Evolutionary conservation across 2,329 filamentous ascomycete genomes (phyloP).

Genomic region (Colletotrichum tofieldiae): DNA sequence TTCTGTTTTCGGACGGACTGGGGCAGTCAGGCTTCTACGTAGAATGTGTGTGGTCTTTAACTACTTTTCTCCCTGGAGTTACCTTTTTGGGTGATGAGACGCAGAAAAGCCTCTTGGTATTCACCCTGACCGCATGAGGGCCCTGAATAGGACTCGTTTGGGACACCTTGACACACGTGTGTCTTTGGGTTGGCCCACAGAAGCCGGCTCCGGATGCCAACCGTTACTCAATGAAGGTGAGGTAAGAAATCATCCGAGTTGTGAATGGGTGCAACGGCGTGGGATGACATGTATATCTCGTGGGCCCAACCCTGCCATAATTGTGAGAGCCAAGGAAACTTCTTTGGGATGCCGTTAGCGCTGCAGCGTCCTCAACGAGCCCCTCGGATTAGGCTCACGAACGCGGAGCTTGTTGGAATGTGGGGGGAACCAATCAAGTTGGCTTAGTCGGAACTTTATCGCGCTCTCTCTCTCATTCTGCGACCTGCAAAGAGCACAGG

Average conservation of each 20-base stretch:
- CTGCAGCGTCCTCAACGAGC: not conserved
- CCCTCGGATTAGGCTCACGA: conserved; percentile 21
- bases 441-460: not conserved
- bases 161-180: conserved; percentile 16
- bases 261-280: conserved; percentile 3
- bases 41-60: conserved; percentile 22
- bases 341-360: not conserved
- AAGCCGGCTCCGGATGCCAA: conserved; percentile 27
- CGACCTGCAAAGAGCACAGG: not conserved
- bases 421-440: conserved; percentile 23
- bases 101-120: conserved; percentile 22
- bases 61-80: conserved; percentile 36
- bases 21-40: conserved; percentile 19
- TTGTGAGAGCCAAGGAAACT: not conserved
- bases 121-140: conserved; percentile 32
- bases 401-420: conserved; percentile 4
- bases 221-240: not conserved
- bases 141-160: conserved; percentile 14
- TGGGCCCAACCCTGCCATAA: conserved; percentile 5
- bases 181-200: not conserved
- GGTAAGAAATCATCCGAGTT: conserved; percentile 19
- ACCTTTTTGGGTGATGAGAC: conserved; percentile 36
- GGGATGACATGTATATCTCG: conserved; percentile 32
- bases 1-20: conserved; percentile 21
- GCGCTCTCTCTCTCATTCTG: too few relatives aligned